phyloP scores from a whole-genome alignment of 129 eudicot species.

The sunflower (Helianthus annuus) region DNA sequence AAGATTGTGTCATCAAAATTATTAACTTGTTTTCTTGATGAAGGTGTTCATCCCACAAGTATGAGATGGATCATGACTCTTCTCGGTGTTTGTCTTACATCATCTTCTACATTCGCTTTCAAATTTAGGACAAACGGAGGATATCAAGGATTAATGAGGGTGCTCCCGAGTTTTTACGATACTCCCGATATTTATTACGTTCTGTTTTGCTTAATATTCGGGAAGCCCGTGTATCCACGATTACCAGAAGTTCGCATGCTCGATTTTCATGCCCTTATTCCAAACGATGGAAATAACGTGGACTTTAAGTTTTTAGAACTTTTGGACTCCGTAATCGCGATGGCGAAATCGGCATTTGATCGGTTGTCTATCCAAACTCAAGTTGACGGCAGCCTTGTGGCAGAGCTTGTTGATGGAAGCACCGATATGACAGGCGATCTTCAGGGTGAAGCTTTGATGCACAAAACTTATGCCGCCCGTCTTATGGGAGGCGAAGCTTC shows the following conservation, averaged over 20 bases:
- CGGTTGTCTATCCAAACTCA: constrained; percentile 72
- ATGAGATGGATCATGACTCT: constrained; percentile 98
- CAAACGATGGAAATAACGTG: constrained; percentile 63
- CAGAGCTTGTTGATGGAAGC: constrained; percentile 83
- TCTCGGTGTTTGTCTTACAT: constrained; percentile 85
- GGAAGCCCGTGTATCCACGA: constrained; percentile 96
- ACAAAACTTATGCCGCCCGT: constrained; percentile 98
- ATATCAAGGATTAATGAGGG: constrained; percentile 82
- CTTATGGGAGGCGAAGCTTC: constrained; percentile 99
- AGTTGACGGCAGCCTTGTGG: constrained; percentile 68
- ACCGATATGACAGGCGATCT: constrained; percentile 89
- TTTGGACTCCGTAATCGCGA: constrained; percentile 87
- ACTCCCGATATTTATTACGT: constrained; percentile 97
- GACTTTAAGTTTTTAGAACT: constrained; percentile 82
- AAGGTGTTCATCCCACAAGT: constrained; percentile 94
- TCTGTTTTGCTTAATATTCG: constrained; percentile 83
- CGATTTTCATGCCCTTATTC: constrained; percentile 95
- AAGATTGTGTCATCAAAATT: constrained; percentile 81
- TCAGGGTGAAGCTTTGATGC: constrained; percentile 99
- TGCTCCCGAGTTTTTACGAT: constrained; percentile 92
- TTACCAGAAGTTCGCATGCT: constrained; percentile 96
- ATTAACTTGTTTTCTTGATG: constrained; percentile 84
- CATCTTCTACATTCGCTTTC: constrained; percentile 45
- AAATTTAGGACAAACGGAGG: constrained; percentile 56
- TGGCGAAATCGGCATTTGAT: constrained; percentile 95